Percentiles rank a stretch among this genome's conserved stretches.
phyloP scores from a whole-genome alignment of 768 basidiomycete genomes.

The Mycena latifolia region DNA sequence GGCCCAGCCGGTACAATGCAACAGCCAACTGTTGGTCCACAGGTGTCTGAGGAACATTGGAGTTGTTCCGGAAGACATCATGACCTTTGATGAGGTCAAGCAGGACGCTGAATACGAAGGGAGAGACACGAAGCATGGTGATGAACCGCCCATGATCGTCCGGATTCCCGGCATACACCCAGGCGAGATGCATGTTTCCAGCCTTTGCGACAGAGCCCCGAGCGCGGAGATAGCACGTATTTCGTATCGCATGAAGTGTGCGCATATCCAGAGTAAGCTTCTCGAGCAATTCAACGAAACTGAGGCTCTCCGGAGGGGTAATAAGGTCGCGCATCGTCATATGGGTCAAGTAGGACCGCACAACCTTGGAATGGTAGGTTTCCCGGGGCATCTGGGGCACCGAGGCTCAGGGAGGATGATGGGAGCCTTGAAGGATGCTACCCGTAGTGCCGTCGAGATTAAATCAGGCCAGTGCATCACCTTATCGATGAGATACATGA shows the following conservation, averaged over 20 bases:
- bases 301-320: neutral
- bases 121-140: slow-evolving; percentile 31
- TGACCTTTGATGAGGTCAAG: slow-evolving; percentile 45
- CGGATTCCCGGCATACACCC: neutral
- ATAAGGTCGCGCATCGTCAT: neutral
- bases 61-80: slow-evolving; percentile 42
- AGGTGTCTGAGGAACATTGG: slow-evolving; percentile 44
- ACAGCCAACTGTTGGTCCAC: slow-evolving; percentile 46
- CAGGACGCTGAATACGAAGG: slow-evolving; percentile 42
- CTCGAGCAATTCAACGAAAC: too few relatives aligned
- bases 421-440: too few relatives aligned
- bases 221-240: neutral
- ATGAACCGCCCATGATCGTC: neutral
- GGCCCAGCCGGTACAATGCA: slow-evolving; percentile 43
- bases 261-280: neutral
- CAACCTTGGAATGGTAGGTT: neutral
- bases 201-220: neutral
- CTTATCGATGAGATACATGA: too few relatives aligned
- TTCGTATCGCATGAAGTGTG: neutral
- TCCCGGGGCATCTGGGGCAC: neutral
- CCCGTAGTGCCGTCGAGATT: too few relatives aligned
- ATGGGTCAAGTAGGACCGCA: neutral
- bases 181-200: neutral
- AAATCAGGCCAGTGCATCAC: too few relatives aligned
- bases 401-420: too few relatives aligned